Conservation (phyloP, 2,329 filamentous ascomycete species). For the Venturia nashicola region DNA sequence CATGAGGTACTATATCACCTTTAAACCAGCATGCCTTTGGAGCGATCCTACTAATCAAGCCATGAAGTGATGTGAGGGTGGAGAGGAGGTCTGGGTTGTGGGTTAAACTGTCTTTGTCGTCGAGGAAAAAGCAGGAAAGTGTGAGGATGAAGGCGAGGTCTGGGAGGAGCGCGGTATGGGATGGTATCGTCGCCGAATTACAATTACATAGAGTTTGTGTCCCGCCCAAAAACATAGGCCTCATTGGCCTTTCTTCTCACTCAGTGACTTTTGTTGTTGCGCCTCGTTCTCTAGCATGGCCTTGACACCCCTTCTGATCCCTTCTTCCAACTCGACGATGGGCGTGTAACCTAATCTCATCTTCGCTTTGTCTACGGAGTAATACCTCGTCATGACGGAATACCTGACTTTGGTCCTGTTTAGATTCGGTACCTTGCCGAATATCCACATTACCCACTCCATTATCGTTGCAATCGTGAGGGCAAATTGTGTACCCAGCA, state of each 20-base stretch:
- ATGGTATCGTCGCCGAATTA: background rate
- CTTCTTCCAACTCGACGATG: constrained; percentile 38
- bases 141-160: no score
- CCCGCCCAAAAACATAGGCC: background rate
- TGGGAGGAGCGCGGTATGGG: background rate
- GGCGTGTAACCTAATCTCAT: constrained; percentile 41
- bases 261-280: background rate
- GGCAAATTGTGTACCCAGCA: constrained; percentile 1
- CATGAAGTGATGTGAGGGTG: no score
- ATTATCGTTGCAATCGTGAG: constrained; percentile 30
- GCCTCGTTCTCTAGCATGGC: background rate
- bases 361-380: constrained; percentile 39
- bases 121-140: no score
- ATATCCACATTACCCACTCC: constrained; percentile 21
- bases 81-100: no score
- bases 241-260: background rate
- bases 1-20: no score
- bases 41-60: no score
- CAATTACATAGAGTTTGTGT: background rate
- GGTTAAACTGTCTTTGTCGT: no score
- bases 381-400: constrained; percentile 40
- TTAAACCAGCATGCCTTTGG: no score
- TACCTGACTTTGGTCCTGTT: constrained; percentile 43
- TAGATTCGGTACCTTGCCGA: constrained; percentile 33
- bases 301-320: constrained; percentile 23